Base-by-base conservation (phyloP, 2,329 filamentous ascomycete genomes). In the Aspergillus luchuensis region DNA sequence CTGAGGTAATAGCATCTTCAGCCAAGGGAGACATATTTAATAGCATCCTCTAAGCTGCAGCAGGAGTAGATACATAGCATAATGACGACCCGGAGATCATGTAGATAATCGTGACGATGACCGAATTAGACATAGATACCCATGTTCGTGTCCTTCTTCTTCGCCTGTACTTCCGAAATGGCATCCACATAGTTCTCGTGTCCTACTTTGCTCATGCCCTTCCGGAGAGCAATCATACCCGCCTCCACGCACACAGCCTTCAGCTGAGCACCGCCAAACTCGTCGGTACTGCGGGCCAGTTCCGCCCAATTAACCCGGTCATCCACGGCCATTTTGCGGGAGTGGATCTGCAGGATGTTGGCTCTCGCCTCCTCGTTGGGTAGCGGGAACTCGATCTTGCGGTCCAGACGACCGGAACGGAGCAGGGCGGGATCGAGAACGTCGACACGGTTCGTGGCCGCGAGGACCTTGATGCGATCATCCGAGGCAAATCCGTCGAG, bases 111-210 rank as follows among this genome's bases (percentile, higher is more conserved):
- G 47, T 60, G 30, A 57, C 41, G 33, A 49, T 47, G 21, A 38
- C n/a, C 39, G 39, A 36, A 55, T 56, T 73, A 79, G 58, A 79
- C 77, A 65, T 79, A 79, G 63, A 79, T 79, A 57, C 77, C 77
- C 70, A 76, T 75, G 65, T 77, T 77, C 52, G 82, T 85, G 76
- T 96, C 92, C 86, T 96, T 96, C 90, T 97, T 97, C 89, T 97
- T 88, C 47, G 79, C 75, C 68, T 79, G 92, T 70, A 99, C 95
- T 80, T 99, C 95, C 39, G 92, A 87, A 77, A 99, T 98, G 63
- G 95, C 95, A 82, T 99, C 95, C 54, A 99, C 95, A 74, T 98
- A 99, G 79, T 99, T 92, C 82, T 99, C 95, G 76, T 99, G 95
- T 62, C 90, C 91, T 74, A 99, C 95, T 85, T 97, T 97, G 80